phyloP scores from a whole-genome alignment of 2,329 filamentous ascomycete genomes.

The Leptosphaerulina australis region DNA sequence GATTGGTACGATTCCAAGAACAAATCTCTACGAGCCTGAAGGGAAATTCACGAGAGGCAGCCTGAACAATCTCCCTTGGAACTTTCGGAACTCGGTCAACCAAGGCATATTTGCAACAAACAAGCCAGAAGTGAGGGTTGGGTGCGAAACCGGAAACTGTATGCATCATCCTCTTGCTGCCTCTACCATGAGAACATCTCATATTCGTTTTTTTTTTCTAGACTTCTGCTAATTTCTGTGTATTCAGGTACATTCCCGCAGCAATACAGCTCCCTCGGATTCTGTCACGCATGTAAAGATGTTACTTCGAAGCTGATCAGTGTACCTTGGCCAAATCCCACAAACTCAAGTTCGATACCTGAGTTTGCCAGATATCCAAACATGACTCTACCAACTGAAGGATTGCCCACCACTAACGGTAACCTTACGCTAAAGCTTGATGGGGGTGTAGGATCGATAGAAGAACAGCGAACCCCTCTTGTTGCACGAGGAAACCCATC shows the following conservation, averaged over 20 bases:
- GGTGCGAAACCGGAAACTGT: slow-evolving; percentile 19
- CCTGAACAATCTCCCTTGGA: background rate
- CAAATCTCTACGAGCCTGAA: slow-evolving; percentile 4
- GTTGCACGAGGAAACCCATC: background rate
- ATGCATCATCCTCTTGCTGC: background rate
- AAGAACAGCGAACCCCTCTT: background rate
- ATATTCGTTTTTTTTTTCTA: too few species aligned
- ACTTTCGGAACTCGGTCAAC: slow-evolving; percentile 8
- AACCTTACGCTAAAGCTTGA: background rate
- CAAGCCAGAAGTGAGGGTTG: slow-evolving; percentile 8
- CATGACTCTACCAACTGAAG: too few species aligned
- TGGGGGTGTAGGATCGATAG: background rate
- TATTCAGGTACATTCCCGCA: slow-evolving; percentile 16
- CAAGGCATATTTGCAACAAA: slow-evolving; percentile 10
- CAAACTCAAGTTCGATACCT: background rate
- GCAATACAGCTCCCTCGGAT: slow-evolving; percentile 14
- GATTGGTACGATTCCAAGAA: slow-evolving; percentile 4
- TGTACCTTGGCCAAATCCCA: background rate
- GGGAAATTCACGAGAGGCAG: background rate
- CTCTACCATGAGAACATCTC: too few species aligned
- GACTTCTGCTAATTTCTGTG: too few species aligned
- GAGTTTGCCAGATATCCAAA: background rate
- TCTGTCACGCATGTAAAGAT: slow-evolving; percentile 19
- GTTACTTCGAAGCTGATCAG: slow-evolving; percentile 3
- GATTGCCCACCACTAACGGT: too few species aligned